Percentiles rank a stretch among this genome's conserved stretches.
Conservation (phyloP, 225 moss, liverwort and hornwort species). For the Sphagnum contortum region DNA sequence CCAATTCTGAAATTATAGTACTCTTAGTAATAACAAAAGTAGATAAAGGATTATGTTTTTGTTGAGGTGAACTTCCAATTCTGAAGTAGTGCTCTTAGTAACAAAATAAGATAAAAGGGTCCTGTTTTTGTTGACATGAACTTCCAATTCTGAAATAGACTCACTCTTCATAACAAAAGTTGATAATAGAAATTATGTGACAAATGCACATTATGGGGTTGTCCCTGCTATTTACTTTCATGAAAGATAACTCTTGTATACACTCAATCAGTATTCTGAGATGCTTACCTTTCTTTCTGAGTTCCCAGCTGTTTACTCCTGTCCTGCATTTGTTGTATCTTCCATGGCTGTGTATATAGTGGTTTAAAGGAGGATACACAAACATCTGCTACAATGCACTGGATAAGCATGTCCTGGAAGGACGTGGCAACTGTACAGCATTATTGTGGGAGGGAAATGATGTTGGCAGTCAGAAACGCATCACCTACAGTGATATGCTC, state of each 20-base stretch:
- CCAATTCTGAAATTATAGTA: too few relatives aligned
- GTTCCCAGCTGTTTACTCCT: too few relatives aligned
- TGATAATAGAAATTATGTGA: neutral
- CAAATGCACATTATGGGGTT: too few relatives aligned
- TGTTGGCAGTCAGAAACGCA: slow-evolving; percentile 34
- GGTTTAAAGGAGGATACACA: slow-evolving; percentile 86
- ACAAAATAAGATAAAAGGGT: slow-evolving; percentile 6
- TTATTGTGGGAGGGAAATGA: slow-evolving; percentile 92
- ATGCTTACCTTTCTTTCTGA: neutral
- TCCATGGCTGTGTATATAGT: slow-evolving; percentile 19
- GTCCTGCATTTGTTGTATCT: too few relatives aligned
- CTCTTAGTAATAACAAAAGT: too few relatives aligned
- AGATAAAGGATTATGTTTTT: slow-evolving; percentile 18
- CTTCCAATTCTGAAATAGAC: neutral
- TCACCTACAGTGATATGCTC: slow-evolving; percentile 53
- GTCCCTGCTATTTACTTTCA: too few relatives aligned
- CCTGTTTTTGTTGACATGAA: slow-evolving; percentile 30
- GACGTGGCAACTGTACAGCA: slow-evolving; percentile 54
- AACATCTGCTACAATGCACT: slow-evolving; percentile 88
- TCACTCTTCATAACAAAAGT: too few relatives aligned
- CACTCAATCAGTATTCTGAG: slow-evolving; percentile 47
- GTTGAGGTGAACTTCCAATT: slow-evolving; percentile 17
- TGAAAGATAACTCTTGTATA: slow-evolving; percentile 27
- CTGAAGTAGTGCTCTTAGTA: too few relatives aligned
- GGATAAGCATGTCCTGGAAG: slow-evolving; percentile 75